Base-by-base conservation (phyloP, 306 rosid genomes). In the Rosa chinensis region DNA sequence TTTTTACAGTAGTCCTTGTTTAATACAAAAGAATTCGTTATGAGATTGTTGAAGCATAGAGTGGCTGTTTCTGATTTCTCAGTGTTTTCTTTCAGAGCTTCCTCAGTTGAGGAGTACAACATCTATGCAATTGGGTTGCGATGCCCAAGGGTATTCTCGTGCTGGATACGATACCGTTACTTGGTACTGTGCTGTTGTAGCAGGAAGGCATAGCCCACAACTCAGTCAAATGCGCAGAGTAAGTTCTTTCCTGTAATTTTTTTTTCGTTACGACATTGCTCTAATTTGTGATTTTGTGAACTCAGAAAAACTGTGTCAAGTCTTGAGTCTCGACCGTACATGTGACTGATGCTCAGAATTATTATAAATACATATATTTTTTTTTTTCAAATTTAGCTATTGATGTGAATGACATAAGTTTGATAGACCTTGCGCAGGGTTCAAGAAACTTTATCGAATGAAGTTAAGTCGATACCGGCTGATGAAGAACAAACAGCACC, bases 61-160 rank as follows among this genome's bases (percentile, higher is more conserved):
- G 58, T 8, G 49, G 69, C 48, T 67, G 52, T 45, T 49, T 21
- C 25, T 42, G 14, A 55, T 66, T 77, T 43, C 64, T 72, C 72
- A 50, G 66, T 25, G 58, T 72, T 28, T 83, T 77, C 58, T 77
- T 79, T 52, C 80, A 95, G 98, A 83, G 79, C 93, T 95, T 85
- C 94, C 81, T 7, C 97, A 90, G 80, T 86, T 92, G 78, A 91
- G 95, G 85, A 89, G 97, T 75, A 77, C 53, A 66, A 90, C 94
- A 56, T 95, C 99, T 52, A 86, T 91, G 97, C 92, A 88, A 88
- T 85, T 92, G 84, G 97, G 99, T 61, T 95, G 99, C 77, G 97
- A 95, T 85, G 88, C 98, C 50, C 90, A 16, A 25, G 98, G 98
- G 71, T 92, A 88, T 84, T 95, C 98, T 66, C 96, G 95, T 83